Percentiles rank a stretch among this genome's conserved stretches.
Conservation (phyloP, 1,139 yeast species). For the Hansenula anomala region DNA sequence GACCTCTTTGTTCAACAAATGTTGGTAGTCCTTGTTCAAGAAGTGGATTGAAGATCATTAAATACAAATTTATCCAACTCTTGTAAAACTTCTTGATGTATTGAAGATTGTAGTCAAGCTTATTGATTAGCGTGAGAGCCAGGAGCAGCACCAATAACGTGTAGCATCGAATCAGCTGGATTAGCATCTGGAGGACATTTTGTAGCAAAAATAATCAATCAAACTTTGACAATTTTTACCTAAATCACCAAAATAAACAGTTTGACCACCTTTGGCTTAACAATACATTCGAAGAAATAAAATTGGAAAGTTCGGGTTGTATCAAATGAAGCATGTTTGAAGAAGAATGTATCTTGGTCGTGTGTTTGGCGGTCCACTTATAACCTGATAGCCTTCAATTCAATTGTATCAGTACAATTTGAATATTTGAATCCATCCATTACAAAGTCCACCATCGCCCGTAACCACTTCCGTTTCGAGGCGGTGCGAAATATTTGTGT, state of each 20-base stretch:
- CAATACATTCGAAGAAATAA: slow-evolving; percentile 72
- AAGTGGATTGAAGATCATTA: slow-evolving; percentile 56
- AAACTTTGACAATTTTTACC: slow-evolving; percentile 59
- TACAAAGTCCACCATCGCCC: too few relatives aligned
- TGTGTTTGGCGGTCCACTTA: too few relatives aligned
- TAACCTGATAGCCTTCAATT: too few relatives aligned
- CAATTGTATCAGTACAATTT: too few relatives aligned
- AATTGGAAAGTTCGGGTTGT: too few relatives aligned
- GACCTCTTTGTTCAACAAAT: slow-evolving; percentile 65
- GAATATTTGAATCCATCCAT: too few relatives aligned
- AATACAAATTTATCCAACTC: slow-evolving; percentile 49
- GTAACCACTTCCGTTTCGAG: slow-evolving; percentile 77
- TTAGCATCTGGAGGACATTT: slow-evolving; percentile 64
- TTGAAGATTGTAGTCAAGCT: slow-evolving; percentile 60
- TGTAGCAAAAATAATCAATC: slow-evolving; percentile 61
- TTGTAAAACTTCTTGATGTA: slow-evolving; percentile 38
- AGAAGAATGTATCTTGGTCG: too few relatives aligned
- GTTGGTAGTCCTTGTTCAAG: slow-evolving; percentile 72
- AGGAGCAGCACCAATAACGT: slow-evolving; percentile 81
- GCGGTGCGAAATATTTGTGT: slow-evolving; percentile 84
- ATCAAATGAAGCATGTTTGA: slow-evolving; percentile 77
- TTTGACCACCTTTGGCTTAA: slow-evolving; percentile 68
- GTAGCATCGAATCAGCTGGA: slow-evolving; percentile 87
- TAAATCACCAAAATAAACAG: slow-evolving; percentile 78
- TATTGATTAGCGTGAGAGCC: slow-evolving; percentile 65